These are phyloP conservation scores for Nannochloropsis gaditana DNA, from an alignment of 108 stramenopile species.

Conservation along the genomic window DNA sequence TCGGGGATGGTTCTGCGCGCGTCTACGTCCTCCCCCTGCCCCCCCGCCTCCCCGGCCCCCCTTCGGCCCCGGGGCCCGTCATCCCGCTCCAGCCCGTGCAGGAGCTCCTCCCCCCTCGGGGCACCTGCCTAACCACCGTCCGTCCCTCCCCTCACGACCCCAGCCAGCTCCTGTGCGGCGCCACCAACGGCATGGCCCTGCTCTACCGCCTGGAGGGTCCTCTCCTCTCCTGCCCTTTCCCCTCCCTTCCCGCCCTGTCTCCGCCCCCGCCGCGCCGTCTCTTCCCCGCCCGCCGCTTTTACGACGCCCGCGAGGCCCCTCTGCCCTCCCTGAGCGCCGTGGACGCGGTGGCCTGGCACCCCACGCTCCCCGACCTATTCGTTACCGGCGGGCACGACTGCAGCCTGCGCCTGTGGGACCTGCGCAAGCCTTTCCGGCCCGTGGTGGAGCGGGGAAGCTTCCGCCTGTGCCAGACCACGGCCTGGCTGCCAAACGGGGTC, in stretches of 20 bases:
- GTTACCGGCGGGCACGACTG: not conserved
- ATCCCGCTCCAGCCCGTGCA: not conserved
- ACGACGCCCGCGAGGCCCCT: slow-evolving; percentile 15
- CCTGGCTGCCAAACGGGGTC: not conserved
- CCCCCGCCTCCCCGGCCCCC: not conserved
- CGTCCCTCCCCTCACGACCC: not conserved
- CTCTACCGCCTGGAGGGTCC: not conserved
- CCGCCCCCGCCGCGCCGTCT: not conserved
- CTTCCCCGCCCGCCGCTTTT: not conserved
- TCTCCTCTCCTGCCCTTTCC: not conserved
- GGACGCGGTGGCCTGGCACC: not conserved
- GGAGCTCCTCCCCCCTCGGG: not conserved
- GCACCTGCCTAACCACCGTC: not conserved
- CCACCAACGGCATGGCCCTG: slow-evolving; percentile 9
- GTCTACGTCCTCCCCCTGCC: not conserved
- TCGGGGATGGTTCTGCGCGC: not conserved
- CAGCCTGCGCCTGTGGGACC: not conserved
- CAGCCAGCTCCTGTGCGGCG: not conserved
- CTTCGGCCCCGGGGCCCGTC: not conserved
- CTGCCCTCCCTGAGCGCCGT: not conserved
- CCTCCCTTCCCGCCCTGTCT: not conserved
- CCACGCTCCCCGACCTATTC: not conserved
- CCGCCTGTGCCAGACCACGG: not conserved
- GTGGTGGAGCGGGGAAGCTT: not conserved
- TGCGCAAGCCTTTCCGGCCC: not conserved